Conservation (phyloP, 1,139 yeast species). For the Blastobotrys serpentis region DNA sequence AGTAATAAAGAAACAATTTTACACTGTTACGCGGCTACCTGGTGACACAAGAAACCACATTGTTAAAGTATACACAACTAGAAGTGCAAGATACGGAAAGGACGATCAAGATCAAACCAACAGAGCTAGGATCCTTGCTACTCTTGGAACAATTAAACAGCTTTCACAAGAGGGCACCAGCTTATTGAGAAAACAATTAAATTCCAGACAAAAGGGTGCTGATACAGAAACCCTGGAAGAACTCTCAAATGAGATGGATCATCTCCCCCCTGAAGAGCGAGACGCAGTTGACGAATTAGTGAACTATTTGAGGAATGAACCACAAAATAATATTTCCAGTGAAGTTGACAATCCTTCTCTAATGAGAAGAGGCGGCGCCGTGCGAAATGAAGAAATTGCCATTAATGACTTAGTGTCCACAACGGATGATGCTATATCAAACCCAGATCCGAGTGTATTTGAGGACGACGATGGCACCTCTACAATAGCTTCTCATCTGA, state of each 20-base stretch:
- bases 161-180: constrained; percentile 5
- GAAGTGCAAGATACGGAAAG: neutral
- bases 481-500: neutral
- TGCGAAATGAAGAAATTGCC: neutral
- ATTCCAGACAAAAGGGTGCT: neutral
- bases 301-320: neutral
- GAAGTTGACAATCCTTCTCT: neutral
- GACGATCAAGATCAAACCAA: neutral
- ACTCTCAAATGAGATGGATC: neutral
- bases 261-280: neutral
- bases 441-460: neutral
- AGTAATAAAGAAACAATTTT: constrained; percentile 28
- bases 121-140: neutral
- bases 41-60: constrained; percentile 4
- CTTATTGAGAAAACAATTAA: neutral
- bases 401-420: too few relatives aligned
- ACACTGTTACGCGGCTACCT: neutral
- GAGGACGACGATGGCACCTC: neutral
- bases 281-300: constrained; percentile 4
- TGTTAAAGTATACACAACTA: constrained; percentile 1
- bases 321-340: neutral
- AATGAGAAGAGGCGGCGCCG: neutral
- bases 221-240: neutral
- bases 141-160: constrained; percentile 1
- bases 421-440: neutral